phyloP scores from a whole-genome alignment of 2,329 filamentous ascomycete genomes.

The Rhinocladiella mackenziei region DNA sequence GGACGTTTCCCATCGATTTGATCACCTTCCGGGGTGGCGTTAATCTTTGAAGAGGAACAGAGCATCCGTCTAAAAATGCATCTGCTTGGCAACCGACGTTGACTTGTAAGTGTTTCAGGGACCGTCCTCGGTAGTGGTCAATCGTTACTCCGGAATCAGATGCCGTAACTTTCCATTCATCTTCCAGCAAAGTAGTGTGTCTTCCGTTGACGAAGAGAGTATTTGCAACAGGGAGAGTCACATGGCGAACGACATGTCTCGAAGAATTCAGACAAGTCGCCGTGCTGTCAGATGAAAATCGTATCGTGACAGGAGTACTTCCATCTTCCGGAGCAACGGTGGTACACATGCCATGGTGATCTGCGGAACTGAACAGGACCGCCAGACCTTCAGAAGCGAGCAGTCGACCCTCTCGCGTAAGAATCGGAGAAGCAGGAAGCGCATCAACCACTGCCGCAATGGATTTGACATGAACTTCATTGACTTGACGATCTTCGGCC shows the following conservation, averaged over 20 bases:
- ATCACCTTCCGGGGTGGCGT: slow-evolving; percentile 22
- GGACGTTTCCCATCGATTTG: slow-evolving; percentile 29
- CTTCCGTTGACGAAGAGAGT: slow-evolving; percentile 29
- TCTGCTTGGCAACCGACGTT: slow-evolving; percentile 5
- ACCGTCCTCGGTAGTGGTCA: slow-evolving; percentile 1
- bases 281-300: slow-evolving; percentile 2
- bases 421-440: slow-evolving; percentile 18
- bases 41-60: slow-evolving; percentile 17
- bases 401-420: not conserved
- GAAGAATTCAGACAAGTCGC: not conserved
- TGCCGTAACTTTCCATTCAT: slow-evolving; percentile 14
- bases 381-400: slow-evolving; percentile 20
- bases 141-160: not conserved
- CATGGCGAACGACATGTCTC: not conserved
- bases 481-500: not conserved
- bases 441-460: slow-evolving; percentile 24
- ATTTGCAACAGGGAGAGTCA: slow-evolving; percentile 24
- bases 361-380: slow-evolving; percentile 17
- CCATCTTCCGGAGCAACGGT: not conserved
- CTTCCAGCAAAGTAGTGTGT: slow-evolving; percentile 21
- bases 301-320: not conserved
- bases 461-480: slow-evolving; percentile 14
- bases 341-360: not conserved
- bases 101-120: slow-evolving; percentile 6
- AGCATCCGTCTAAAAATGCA: slow-evolving; percentile 3